Evolutionary conservation across 768 basidiomycete genomes (phyloP).

Genomic region (Suillus brevipes): DNA sequence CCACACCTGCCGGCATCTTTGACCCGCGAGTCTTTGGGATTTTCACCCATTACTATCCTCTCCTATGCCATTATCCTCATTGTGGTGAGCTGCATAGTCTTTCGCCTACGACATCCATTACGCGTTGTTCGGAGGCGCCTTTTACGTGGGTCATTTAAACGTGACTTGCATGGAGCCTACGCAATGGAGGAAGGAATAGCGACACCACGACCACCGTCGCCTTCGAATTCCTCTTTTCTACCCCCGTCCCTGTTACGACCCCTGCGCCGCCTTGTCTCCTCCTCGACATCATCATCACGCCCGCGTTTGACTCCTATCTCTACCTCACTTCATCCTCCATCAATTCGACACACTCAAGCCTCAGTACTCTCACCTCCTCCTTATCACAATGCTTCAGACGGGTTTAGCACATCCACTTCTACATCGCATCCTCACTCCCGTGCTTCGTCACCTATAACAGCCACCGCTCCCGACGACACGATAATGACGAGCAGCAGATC

Average conservation of each 20-base stretch:
- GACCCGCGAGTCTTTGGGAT: conserved; percentile 65
- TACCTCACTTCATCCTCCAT: conserved; percentile 5
- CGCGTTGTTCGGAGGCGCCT: conserved; percentile 44
- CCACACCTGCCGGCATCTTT: conserved; percentile 68
- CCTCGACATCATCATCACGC: conserved; percentile 18
- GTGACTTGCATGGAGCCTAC: conserved; percentile 28
- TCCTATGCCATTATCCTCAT: conserved; percentile 50
- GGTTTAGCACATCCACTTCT: conserved; percentile 33
- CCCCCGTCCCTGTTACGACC: conserved; percentile 29
- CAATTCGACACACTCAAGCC: conserved; percentile 9
- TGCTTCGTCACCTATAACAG: conserved; percentile 29
- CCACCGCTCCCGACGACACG: conserved; percentile 15
- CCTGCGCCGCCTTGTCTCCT: conserved; percentile 28
- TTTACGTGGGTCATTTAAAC: conserved; percentile 43
- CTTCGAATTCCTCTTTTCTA: conserved; percentile 19
- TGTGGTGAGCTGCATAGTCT: conserved; percentile 44
- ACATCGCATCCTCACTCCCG: conserved; percentile 34
- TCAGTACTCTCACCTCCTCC: conserved; percentile 16
- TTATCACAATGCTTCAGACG: conserved; percentile 23
- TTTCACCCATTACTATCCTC: conserved; percentile 65
- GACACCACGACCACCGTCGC: conserved; percentile 20
- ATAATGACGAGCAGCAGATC: conserved; percentile 33
- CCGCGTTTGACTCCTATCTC: conserved; percentile 26
- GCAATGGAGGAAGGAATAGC: conserved; percentile 49
- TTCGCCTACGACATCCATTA: conserved; percentile 60